Evolutionary conservation across 495 filamentous ascomycete genomes (phyloP), one percentile per base, ranked within the genome.

Genomic region (Neurospora sp.): DNA sequence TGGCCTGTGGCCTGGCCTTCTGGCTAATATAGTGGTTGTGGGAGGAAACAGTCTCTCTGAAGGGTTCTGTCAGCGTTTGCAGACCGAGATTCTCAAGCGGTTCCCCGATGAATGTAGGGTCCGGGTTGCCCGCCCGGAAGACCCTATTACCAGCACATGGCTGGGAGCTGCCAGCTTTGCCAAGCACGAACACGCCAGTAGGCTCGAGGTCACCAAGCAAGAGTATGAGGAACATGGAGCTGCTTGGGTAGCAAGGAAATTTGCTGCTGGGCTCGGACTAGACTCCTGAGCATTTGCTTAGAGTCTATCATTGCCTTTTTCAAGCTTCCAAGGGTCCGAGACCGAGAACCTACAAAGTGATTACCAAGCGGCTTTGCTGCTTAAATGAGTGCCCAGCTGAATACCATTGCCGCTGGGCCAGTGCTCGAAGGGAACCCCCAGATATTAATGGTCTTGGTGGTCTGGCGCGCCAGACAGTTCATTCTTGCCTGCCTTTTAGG

Each of bases 191-290:
- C 85, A 90, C 44, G 75, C 94, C 68, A 83, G 87, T 73, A 82
- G 83, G 45, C 81, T 93, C 12, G 87, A 89, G 0, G 92, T 98
- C 16, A 94, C 92, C 7, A 92, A 93, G 73, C 87, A 92, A 72
- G 94, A 99, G 77, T 98, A 98, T 80, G 88, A 93, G 69, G 96
- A 99, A 80, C 80, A 93, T 79, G 96, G 96, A 37, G 89, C 89
- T 70, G 86, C 82, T 31, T 98, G 93, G 93, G 86, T 91, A 31
- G 88, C 86, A 41, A 89, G 88, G 73, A 92, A 90, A 77, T 97
- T 98, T 70, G 76, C 83, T 3, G 71, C 77, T 20, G 82, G 83
- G 12, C 70, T 81, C 4, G 76, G 77, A 3, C 70, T 78, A 27
- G 75, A 76, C 16, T 70, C 71, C n/a, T 77, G 72, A 78, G 53